These are phyloP conservation scores for Vararia minispora DNA, from an alignment of 768 basidiomycete species.

Conservation along the genomic window DNA sequence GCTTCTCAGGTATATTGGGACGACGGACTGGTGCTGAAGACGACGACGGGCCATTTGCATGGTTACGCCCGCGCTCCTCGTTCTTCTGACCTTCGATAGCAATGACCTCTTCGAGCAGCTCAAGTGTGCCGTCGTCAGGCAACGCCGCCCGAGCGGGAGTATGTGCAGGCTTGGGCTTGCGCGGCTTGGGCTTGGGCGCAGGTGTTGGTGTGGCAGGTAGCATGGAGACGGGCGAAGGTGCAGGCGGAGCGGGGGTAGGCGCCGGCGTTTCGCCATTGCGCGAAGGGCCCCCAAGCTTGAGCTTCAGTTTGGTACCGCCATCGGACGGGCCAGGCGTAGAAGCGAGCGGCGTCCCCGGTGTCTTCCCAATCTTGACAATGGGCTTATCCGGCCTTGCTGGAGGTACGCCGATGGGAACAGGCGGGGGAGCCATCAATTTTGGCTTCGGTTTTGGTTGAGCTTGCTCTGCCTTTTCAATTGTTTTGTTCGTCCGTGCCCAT, in stretches of 20 bases:
- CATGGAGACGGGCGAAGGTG: conserved; percentile 16
- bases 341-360: conserved; percentile 1
- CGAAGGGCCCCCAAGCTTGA: conserved; percentile 20
- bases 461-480: conserved; percentile 49
- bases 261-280: conserved; percentile 10
- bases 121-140: conserved; percentile 70
- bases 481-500: conserved; percentile 83
- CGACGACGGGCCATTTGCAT: too few relatives aligned
- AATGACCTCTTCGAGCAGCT: conserved; percentile 71
- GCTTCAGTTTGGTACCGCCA: conserved; percentile 26
- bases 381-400: not conserved
- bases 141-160: conserved; percentile 37
- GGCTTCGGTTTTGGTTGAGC: conserved; percentile 17
- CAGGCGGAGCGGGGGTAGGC: conserved; percentile 10
- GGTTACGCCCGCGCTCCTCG: conserved; percentile 11
- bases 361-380: not conserved
- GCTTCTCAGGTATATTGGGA: too few relatives aligned
- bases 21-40: too few relatives aligned
- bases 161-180: conserved; percentile 33
- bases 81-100: conserved; percentile 48
- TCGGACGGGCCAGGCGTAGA: not conserved
- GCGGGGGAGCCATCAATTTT: conserved; percentile 8
- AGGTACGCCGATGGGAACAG: conserved; percentile 9
- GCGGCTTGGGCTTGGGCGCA: conserved; percentile 19
- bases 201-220: conserved; percentile 1